These are phyloP conservation scores for Carallia brachiata DNA, from an alignment of 345 rosid genomes.

Conservation along the genomic window DNA sequence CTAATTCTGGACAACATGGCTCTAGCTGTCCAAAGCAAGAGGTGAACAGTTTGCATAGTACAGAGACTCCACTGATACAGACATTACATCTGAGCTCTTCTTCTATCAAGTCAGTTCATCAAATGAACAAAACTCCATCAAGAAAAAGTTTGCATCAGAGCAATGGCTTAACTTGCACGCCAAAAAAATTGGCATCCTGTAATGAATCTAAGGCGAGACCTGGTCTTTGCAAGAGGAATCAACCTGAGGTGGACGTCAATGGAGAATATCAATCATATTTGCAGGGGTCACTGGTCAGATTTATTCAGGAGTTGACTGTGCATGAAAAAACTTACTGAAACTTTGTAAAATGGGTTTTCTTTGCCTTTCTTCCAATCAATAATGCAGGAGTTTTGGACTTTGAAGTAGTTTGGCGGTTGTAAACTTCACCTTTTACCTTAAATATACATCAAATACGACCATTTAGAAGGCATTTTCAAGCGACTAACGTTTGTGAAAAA, in stretches of 20 bases:
- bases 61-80: neutral
- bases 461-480: no score
- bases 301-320: conserved; percentile 5
- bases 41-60: conserved; percentile 3
- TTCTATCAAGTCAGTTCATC: neutral
- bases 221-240: neutral
- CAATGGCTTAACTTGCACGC: neutral
- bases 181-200: neutral
- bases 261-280: conserved; percentile 24
- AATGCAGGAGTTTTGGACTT: neutral
- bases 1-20: neutral
- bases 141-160: neutral
- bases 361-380: neutral
- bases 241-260: conserved; percentile 1
- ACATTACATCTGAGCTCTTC: conserved; percentile 7
- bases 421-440: no score
- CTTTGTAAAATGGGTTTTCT: no score
- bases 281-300: conserved; percentile 24
- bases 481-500: no score
- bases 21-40: conserved; percentile 7
- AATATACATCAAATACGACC: no score
- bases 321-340: neutral
- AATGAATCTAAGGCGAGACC: neutral
- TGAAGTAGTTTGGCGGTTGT: no score
- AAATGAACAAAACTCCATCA: neutral